Percentiles rank a stretch among this genome's conserved stretches.
Conservation (phyloP, 768 basidiomycete species). For the Fistulinella prunicolor region DNA sequence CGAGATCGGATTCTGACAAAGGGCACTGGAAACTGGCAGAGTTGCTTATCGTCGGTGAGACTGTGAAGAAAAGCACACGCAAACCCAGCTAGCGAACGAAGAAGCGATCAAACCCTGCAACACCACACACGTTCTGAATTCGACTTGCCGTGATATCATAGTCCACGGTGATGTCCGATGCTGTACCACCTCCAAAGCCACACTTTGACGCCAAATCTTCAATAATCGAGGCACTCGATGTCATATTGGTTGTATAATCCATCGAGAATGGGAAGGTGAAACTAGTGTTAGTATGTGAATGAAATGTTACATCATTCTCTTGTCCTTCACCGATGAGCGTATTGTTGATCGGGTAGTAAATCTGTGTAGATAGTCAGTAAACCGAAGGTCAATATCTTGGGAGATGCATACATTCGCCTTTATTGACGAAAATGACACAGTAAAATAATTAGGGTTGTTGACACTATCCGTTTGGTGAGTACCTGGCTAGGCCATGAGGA, state of each 20-base stretch:
- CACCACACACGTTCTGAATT: not conserved
- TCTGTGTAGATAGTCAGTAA: constrained; percentile 36
- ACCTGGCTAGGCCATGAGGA: not conserved
- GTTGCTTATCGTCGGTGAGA: constrained; percentile 66
- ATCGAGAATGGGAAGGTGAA: constrained; percentile 77
- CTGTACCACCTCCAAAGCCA: constrained; percentile 45
- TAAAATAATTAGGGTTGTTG: constrained; percentile 79
- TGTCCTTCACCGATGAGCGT: constrained; percentile 65
- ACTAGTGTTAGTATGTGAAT: constrained; percentile 53
- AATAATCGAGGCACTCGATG: constrained; percentile 56
- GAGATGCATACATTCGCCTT: constrained; percentile 48
- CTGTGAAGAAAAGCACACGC: constrained; percentile 58
- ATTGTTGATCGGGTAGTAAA: constrained; percentile 73
- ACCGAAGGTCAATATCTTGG: not conserved
- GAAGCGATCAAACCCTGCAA: constrained; percentile 9
- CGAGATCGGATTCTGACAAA: constrained; percentile 34
- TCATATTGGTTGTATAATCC: constrained; percentile 50
- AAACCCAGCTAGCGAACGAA: constrained; percentile 51
- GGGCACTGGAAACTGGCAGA: constrained; percentile 65
- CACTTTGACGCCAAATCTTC: constrained; percentile 62
- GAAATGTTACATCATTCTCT: constrained; percentile 43
- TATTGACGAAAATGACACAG: constrained; percentile 62
- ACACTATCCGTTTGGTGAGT: constrained; percentile 46
- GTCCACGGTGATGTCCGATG: constrained; percentile 50
- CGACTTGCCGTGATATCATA: constrained; percentile 65